Evolutionary conservation across 2,329 filamentous ascomycete genomes (phyloP).

Genomic region (Phaeomoniella chlamydospora): DNA sequence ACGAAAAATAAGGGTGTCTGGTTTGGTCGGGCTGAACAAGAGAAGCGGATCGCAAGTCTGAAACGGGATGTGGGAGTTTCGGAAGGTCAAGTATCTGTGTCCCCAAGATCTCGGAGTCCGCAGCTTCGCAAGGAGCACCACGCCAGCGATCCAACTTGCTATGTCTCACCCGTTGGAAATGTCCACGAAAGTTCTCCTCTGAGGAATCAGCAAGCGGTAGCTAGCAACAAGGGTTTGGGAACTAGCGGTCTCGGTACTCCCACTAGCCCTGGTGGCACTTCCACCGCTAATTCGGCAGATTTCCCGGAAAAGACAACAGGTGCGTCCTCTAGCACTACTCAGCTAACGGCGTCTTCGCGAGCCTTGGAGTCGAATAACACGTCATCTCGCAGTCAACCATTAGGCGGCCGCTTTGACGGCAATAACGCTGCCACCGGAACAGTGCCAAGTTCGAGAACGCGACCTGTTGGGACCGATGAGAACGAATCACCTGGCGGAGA

Average conservation of each 20-base stretch:
- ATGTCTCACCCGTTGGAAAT: background rate
- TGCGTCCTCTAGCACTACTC: no score
- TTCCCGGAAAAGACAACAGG: no score
- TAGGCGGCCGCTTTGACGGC: no score
- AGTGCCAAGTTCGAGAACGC: no score
- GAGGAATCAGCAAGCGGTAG: background rate
- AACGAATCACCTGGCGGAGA: no score
- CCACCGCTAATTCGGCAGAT: no score
- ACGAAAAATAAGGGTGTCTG: slow-evolving; percentile 63
- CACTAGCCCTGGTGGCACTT: background rate
- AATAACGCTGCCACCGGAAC: no score
- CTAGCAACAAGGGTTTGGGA: background rate
- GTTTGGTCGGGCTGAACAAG: slow-evolving; percentile 50
- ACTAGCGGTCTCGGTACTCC: background rate
- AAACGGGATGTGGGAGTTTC: slow-evolving; percentile 20
- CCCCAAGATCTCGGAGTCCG: slow-evolving; percentile 24
- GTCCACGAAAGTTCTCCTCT: background rate
- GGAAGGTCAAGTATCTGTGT: slow-evolving; percentile 27
- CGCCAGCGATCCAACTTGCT: no score
- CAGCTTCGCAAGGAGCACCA: background rate
- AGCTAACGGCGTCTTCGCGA: no score
- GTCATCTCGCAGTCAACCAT: no score
- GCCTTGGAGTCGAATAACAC: no score
- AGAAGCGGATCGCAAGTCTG: slow-evolving; percentile 38
- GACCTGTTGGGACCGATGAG: no score